Percentiles rank a stretch among this genome's conserved stretches.
Evolutionary conservation across 805 yeast species (phyloP).

Genomic region (Ogataea ganodermae): DNA sequence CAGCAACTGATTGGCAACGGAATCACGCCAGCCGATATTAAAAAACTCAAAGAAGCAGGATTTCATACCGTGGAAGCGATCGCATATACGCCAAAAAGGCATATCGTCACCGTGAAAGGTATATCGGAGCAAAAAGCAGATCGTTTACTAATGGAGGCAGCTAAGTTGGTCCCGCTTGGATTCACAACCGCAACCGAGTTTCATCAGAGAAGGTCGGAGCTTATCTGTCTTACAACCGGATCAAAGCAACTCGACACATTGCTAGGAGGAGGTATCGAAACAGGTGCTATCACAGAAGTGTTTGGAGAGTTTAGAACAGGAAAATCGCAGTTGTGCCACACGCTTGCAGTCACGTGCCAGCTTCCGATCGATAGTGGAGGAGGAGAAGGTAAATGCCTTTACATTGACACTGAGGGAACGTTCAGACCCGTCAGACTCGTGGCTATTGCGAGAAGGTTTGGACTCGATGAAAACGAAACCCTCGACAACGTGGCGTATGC

Average conservation of each 20-base stretch:
- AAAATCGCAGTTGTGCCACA: constrained; percentile 94
- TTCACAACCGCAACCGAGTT: constrained; percentile 96
- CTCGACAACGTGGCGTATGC: constrained; percentile 97
- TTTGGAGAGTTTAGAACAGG: constrained; percentile 99
- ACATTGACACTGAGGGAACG: constrained; percentile 96
- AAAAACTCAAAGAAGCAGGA: constrained; percentile 80
- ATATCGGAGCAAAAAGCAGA: constrained; percentile 96
- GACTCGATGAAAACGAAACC: constrained; percentile 91
- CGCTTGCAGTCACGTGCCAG: constrained; percentile 95
- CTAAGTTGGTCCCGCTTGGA: constrained; percentile 89
- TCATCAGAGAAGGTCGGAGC: constrained; percentile 84
- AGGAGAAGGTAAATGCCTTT: constrained; percentile 96
- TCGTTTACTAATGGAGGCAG: constrained; percentile 76
- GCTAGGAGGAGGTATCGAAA: constrained; percentile 95
- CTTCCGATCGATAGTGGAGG: constrained; percentile 96
- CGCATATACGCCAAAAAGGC: constrained; percentile 90
- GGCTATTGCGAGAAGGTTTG: constrained; percentile 88
- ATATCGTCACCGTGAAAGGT: constrained; percentile 77
- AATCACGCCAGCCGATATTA: constrained; percentile 74
- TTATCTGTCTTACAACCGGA: constrained; percentile 93
- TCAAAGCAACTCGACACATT: constrained; percentile 91
- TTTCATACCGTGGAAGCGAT: constrained; percentile 87
- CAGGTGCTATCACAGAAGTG: constrained; percentile 94
- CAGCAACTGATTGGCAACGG: constrained; percentile 75
- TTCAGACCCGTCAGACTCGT: constrained; percentile 90